Evolutionary conservation across 2,329 filamentous ascomycete genomes (phyloP).

Genomic region (Scedosporium boydii): DNA sequence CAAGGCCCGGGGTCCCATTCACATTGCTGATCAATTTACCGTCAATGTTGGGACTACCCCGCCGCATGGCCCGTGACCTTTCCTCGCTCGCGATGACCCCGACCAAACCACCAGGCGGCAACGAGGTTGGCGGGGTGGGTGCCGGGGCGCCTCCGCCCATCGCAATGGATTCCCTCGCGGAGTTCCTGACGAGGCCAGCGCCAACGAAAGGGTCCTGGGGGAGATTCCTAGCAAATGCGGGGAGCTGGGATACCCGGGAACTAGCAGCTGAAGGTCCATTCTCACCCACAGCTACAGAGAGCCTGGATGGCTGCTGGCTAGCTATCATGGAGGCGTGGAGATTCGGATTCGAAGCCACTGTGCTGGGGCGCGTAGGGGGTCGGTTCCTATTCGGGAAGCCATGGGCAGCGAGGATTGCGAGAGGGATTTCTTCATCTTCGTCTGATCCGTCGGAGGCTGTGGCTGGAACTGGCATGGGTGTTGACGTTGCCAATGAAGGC

Average conservation of each 20-base stretch:
- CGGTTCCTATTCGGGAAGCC: constrained; percentile 75
- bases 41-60: constrained; percentile 66
- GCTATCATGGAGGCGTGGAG: constrained; percentile 43
- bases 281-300: constrained; percentile 11
- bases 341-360: constrained; percentile 62
- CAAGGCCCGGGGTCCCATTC: constrained; percentile 25
- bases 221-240: constrained; percentile 72
- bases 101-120: constrained; percentile 67
- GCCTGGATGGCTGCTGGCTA: constrained; percentile 28
- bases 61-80: constrained; percentile 63
- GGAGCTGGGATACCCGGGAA: constrained; percentile 38
- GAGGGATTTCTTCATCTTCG: constrained; percentile 80
- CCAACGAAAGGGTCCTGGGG: constrained; percentile 81
- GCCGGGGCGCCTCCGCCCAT: constrained; percentile 47
- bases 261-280: not conserved
- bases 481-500: constrained; percentile 12
- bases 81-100: constrained; percentile 85
- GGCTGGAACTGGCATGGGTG: constrained; percentile 25
- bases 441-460: constrained; percentile 47
- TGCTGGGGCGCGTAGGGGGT: constrained; percentile 58
- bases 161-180: constrained; percentile 65
- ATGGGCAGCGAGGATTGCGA: constrained; percentile 80
- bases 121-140: constrained; percentile 21
- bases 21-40: constrained; percentile 27
- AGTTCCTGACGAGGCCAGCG: constrained; percentile 62